Percentiles rank a stretch among this genome's conserved stretches.
Evolutionary conservation across 371 early-diverging fungal genomes (phyloP).

Genomic region (Encephalitozoon intestinalis): DNA sequence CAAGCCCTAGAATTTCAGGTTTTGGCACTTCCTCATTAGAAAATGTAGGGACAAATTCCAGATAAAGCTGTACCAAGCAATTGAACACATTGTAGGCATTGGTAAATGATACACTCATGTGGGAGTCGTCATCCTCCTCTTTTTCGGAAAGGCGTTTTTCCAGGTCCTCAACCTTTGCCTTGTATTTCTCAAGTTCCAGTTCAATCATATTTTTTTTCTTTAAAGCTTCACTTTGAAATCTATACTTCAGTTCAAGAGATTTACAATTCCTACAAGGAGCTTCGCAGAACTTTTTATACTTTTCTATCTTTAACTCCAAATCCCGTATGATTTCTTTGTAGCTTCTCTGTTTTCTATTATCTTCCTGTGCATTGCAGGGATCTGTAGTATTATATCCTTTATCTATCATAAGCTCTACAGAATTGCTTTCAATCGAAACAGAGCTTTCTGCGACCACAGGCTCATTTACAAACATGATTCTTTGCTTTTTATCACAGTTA

Average conservation of each 20-base stretch:
- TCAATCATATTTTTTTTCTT: slow-evolving; percentile 34
- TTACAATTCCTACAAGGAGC: slow-evolving; percentile 26
- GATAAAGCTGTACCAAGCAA: slow-evolving; percentile 29
- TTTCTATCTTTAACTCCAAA: slow-evolving; percentile 1
- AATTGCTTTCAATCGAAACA: not conserved
- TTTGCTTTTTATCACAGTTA: not conserved
- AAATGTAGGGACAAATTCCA: slow-evolving; percentile 41
- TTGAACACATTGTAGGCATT: slow-evolving; percentile 27
- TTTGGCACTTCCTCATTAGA: slow-evolving; percentile 20
- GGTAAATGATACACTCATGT: not conserved
- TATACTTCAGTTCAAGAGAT: slow-evolving; percentile 43
- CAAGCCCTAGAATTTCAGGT: slow-evolving; percentile 37
- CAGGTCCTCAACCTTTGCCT: slow-evolving; percentile 14
- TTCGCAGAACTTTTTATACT: slow-evolving; percentile 5
- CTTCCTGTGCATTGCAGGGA: not conserved
- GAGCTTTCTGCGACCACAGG: not conserved
- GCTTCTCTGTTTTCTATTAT: not conserved
- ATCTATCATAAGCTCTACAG: not conserved
- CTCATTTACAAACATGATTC: not conserved
- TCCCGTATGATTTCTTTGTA: not conserved
- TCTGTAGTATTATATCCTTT: not conserved
- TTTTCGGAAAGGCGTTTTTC: not conserved
- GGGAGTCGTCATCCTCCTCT: slow-evolving; percentile 7
- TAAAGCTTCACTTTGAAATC: slow-evolving; percentile 39
- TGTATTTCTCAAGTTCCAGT: slow-evolving; percentile 24